These are phyloP conservation scores for Amniculicola lignicola DNA, from an alignment of 495 filamentous ascomycete species.

Conservation along the genomic window DNA sequence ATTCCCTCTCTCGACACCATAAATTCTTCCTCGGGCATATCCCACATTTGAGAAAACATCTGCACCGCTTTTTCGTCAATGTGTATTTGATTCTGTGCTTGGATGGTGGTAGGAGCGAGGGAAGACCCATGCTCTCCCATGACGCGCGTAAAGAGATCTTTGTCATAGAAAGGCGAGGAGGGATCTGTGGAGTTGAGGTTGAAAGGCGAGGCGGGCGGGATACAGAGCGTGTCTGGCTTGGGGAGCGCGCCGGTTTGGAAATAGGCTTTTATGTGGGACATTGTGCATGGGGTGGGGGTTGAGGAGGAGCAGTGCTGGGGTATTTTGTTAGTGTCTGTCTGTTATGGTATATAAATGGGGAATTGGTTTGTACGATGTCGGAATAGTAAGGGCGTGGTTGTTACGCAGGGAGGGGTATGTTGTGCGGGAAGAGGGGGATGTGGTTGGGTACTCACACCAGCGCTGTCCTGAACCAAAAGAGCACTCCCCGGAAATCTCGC, in stretches of 20 bases:
- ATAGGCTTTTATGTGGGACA: conserved; percentile 30
- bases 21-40: too few species aligned
- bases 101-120: too few species aligned
- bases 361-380: not conserved
- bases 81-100: too few species aligned
- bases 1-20: too few species aligned
- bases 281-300: conserved; percentile 36
- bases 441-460: conserved; percentile 41
- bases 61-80: too few species aligned
- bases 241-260: conserved; percentile 40
- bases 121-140: too few species aligned
- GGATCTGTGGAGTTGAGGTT: conserved; percentile 22
- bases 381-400: not conserved
- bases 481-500: conserved; percentile 51
- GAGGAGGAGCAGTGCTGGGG: conserved; percentile 36
- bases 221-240: conserved; percentile 28
- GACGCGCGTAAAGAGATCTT: too few species aligned
- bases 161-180: conserved; percentile 17
- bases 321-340: not conserved
- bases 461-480: conserved; percentile 54
- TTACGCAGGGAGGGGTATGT: not conserved
- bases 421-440: not conserved
- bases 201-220: conserved; percentile 12
- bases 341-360: not conserved
- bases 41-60: too few species aligned